A percentile compares a stretch with the other conserved stretches of the same genome.
Conservation (phyloP, 2,329 filamentous ascomycete species). For the Paecilomyces sp. region DNA sequence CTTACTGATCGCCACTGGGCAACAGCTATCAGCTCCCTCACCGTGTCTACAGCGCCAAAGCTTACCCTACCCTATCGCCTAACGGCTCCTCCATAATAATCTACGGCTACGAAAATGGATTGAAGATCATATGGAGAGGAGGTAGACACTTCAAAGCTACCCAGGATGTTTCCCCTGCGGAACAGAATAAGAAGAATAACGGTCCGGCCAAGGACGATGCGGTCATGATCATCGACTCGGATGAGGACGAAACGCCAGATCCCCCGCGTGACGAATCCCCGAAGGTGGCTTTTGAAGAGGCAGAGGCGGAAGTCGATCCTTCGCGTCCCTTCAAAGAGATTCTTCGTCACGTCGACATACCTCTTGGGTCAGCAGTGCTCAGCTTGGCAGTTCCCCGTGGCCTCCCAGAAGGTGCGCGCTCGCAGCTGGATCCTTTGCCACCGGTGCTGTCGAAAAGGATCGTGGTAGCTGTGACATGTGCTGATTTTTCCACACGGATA, state of each 20-base stretch:
- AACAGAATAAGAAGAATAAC: constrained; percentile 16
- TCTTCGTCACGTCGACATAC: constrained; percentile 48
- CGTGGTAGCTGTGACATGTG: constrained; percentile 48
- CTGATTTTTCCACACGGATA: constrained; percentile 50
- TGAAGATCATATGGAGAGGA: constrained; percentile 55
- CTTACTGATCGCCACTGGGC: constrained; percentile 6
- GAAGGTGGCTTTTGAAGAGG: constrained; percentile 41
- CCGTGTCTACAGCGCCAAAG: constrained; percentile 48
- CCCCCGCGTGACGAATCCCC: constrained; percentile 13
- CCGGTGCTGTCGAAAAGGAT: constrained; percentile 44
- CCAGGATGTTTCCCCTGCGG: constrained; percentile 18
- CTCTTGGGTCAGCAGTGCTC: constrained; percentile 47
- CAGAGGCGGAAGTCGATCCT: constrained; percentile 51
- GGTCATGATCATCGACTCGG: constrained; percentile 51
- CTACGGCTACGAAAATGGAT: constrained; percentile 52
- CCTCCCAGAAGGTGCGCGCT: constrained; percentile 33
- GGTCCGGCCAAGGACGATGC: constrained; percentile 28
- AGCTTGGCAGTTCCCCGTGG: constrained; percentile 44
- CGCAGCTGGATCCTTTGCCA: constrained; percentile 37
- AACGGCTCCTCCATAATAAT: constrained; percentile 57
- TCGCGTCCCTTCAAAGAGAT: constrained; percentile 48
- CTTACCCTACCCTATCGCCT: constrained; percentile 52
- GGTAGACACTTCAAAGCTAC: constrained; percentile 41
- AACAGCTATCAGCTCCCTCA: constrained; percentile 54
- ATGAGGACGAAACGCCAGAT: constrained; percentile 44